Evolutionary conservation across 176 grass and related monocot genomes (phyloP).

Genomic region (Zizania latifolia): DNA sequence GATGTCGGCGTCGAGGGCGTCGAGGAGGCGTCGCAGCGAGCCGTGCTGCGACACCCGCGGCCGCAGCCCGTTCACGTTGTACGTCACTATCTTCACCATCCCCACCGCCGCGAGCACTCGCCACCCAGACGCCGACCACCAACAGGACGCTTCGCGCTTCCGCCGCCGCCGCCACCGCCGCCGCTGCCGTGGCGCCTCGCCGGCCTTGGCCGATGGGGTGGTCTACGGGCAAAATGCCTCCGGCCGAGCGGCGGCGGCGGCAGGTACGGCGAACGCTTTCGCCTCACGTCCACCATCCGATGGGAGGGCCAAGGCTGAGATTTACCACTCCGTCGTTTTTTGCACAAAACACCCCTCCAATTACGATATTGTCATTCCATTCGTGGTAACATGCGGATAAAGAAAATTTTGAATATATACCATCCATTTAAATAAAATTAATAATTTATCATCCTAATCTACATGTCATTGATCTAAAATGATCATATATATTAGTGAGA

Average conservation of each 20-base stretch:
- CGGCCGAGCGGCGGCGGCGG: slow-evolving; percentile 21
- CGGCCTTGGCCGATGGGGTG: background rate
- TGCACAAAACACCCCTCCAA: background rate
- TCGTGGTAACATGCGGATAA: too few relatives aligned
- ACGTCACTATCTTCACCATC: slow-evolving; percentile 86
- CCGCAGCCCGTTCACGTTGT: slow-evolving; percentile 95
- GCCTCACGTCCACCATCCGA: slow-evolving; percentile 1
- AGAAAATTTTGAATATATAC: too few relatives aligned
- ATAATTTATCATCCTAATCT: too few relatives aligned
- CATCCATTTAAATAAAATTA: too few relatives aligned
- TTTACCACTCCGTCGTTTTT: background rate
- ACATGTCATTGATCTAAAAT: too few relatives aligned
- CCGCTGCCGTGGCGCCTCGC: background rate
- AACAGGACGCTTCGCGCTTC: background rate
- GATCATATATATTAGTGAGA: too few relatives aligned
- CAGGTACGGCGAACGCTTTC: background rate
- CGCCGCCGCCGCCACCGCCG: background rate
- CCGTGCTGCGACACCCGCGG: slow-evolving; percentile 85
- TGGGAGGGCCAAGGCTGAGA: background rate
- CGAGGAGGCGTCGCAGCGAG: slow-evolving; percentile 85
- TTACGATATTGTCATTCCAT: too few relatives aligned
- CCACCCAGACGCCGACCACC: background rate
- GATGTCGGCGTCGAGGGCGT: slow-evolving; percentile 82
- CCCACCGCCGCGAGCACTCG: background rate
- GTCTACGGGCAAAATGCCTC: slow-evolving; percentile 32